Base-by-base conservation (phyloP, 2,329 filamentous ascomycete species). In the Venturia effusa region DNA sequence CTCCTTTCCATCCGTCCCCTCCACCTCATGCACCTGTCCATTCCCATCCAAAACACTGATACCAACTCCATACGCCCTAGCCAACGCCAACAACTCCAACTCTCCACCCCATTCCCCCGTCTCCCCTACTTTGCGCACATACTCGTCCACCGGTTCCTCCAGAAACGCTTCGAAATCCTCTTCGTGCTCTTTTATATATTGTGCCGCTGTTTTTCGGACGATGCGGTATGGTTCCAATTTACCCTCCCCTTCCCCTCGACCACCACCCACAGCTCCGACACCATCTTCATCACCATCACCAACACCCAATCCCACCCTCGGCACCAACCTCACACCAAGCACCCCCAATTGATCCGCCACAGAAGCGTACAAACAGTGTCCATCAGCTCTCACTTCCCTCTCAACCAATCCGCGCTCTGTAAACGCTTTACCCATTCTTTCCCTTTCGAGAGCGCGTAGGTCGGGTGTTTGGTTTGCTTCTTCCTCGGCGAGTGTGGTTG, bases 81-180 rank as follows among this genome's bases (percentile, higher is more conserved):
- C 89, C 72, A 99, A 80, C 30, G 94, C 94, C 74, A 87, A 81
- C 64, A 99, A 76, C 79, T 99, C 94, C 67, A 97, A 76, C 79
- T 97, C 90, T 0, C 94, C 94, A 61, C 94, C 94, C 94, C 94
- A 99, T 76, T 96, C 93, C 0, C 90, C 92, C 60, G 92, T 97
- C 65, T 94, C 86, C 67, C 87, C 79, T 66, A 99, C 90, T 77
- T 89, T 90, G 59, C 77, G 77, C 59, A 90, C 81, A 74, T 97
- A 96, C 10, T 78, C 78, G 3, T 84, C 83, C 59, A 97, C 73
- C 17, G 87, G 85, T 73, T 94, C 92, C 71, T 96, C 92, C 68
- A 96, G 78, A 72, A 97, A 99, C 0, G 89, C 87, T 64, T 82
- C 85, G 73, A 97, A 97, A 70, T 95, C 90, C 67, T 92, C 89